Conservation (phyloP, 306 rosid genomes). For the Vicia villosa region DNA sequence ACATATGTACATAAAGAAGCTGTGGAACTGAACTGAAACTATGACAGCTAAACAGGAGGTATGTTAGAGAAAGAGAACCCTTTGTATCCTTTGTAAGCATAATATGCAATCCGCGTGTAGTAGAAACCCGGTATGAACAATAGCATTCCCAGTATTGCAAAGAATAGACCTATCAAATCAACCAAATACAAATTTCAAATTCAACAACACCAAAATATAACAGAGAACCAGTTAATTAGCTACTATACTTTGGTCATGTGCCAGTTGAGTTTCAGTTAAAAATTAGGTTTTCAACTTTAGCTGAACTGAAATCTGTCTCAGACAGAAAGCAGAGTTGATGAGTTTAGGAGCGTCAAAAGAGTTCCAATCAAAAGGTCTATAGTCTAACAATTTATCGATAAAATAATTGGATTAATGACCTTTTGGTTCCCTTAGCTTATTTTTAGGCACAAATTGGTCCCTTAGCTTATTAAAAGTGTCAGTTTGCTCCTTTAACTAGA, state of each 20-base stretch:
- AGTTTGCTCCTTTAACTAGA: neutral
- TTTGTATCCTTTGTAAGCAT: slow-evolving; percentile 94
- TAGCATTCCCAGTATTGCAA: slow-evolving; percentile 76
- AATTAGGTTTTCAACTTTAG: neutral
- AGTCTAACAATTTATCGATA: neutral
- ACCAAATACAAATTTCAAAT: slow-evolving; percentile 27
- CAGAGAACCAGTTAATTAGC: neutral
- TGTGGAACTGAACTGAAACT: slow-evolving; percentile 9
- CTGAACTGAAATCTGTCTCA: neutral
- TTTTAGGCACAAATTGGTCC: neutral
- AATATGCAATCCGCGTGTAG: slow-evolving; percentile 96
- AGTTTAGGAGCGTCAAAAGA: neutral
- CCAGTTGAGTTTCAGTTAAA: neutral
- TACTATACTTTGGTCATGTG: neutral
- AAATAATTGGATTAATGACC: neutral
- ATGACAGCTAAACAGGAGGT: slow-evolving; percentile 69
- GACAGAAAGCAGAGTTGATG: neutral
- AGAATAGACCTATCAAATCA: slow-evolving; percentile 69
- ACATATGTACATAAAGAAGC: slow-evolving; percentile 43
- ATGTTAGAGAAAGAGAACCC: slow-evolving; percentile 98
- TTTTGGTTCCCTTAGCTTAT: neutral
- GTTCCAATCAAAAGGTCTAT: neutral
- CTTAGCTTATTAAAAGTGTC: neutral
- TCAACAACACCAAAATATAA: slow-evolving; percentile 4
- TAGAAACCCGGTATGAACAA: slow-evolving; percentile 96